Evolutionary conservation across 257 asterid species (phyloP).

Genomic region (Scutellaria galericulata): DNA sequence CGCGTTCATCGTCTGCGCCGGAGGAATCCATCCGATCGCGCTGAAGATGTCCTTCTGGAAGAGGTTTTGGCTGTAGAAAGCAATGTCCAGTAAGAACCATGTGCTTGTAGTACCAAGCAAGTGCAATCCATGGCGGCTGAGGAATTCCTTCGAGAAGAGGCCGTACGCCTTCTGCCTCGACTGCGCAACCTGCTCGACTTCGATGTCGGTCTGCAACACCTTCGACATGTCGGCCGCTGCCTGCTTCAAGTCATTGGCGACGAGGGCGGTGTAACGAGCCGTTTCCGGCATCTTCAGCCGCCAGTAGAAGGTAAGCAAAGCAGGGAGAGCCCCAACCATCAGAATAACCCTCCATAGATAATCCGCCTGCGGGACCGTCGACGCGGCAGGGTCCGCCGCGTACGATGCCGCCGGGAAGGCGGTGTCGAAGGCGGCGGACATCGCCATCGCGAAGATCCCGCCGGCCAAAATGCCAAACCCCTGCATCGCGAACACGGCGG

Average conservation of each 20-base stretch:
- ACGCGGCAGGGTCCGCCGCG: slow-evolving; percentile 31
- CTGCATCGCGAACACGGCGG: slow-evolving; percentile 49
- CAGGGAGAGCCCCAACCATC: slow-evolving; percentile 46
- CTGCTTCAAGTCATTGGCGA: slow-evolving; percentile 42
- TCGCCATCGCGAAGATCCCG: slow-evolving; percentile 37
- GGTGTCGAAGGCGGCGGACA: slow-evolving; percentile 37
- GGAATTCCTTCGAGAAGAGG: no score
- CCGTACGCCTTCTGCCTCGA: no score
- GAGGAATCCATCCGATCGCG: no score
- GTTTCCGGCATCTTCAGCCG: slow-evolving; percentile 53
- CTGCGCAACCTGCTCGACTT: no score
- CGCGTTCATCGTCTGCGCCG: no score
- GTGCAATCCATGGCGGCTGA: no score
- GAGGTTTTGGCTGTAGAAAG: no score
- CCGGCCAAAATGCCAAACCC: slow-evolving; percentile 47
- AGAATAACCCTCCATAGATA: slow-evolving; percentile 47
- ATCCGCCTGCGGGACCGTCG: slow-evolving; percentile 45
- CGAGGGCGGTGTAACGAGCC: slow-evolving; percentile 49
- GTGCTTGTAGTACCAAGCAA: no score
- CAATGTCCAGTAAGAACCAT: no score
- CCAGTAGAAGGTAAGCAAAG: slow-evolving; percentile 46
- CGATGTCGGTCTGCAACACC: no score
- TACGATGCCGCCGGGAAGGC: slow-evolving; percentile 36
- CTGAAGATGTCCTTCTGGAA: no score
- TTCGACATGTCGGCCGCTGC: no score